Conservation (phyloP, 2,329 filamentous ascomycete genomes). For the Alternaria sp. region DNA sequence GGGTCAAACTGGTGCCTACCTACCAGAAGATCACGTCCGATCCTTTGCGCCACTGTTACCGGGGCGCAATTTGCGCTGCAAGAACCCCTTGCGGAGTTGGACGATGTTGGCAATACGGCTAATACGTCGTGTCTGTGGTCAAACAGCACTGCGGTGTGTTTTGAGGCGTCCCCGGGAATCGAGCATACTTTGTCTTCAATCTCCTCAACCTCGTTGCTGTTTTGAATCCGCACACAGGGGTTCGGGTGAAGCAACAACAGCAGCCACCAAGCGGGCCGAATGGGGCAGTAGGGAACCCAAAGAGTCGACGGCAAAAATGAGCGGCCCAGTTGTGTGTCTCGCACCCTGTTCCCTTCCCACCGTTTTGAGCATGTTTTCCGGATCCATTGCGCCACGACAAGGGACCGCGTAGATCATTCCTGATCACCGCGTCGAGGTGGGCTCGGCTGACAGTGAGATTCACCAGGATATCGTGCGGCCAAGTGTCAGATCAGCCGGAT, state of each 20-base stretch:
- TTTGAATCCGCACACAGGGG: constrained; percentile 4
- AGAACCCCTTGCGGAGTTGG: background rate
- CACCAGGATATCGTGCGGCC: constrained; percentile 27
- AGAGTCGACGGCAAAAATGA: constrained; percentile 18
- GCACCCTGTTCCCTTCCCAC: constrained; percentile 32
- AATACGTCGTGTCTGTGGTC: background rate
- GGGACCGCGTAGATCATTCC: constrained; percentile 44
- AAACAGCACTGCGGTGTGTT: background rate
- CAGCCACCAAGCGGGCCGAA: constrained; percentile 14
- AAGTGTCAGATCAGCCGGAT: constrained; percentile 48
- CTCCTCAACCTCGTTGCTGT: background rate
- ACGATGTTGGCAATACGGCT: background rate
- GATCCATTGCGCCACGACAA: constrained; percentile 38
- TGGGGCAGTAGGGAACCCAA: constrained; percentile 10
- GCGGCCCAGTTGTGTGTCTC: constrained; percentile 18
- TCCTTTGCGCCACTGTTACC: background rate
- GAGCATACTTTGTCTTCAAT: background rate
- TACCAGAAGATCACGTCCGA: background rate
- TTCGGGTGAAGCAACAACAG: constrained; percentile 1
- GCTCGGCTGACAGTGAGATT: constrained; percentile 37
- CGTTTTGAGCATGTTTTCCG: constrained; percentile 43
- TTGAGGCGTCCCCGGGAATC: background rate
- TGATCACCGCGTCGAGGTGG: constrained; percentile 31
- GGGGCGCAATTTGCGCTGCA: background rate
- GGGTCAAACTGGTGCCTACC: background rate